These are phyloP conservation scores for Hymenoscyphus fraxineus DNA, from an alignment of 2,329 filamentous ascomycete species.

Conservation along the genomic window DNA sequence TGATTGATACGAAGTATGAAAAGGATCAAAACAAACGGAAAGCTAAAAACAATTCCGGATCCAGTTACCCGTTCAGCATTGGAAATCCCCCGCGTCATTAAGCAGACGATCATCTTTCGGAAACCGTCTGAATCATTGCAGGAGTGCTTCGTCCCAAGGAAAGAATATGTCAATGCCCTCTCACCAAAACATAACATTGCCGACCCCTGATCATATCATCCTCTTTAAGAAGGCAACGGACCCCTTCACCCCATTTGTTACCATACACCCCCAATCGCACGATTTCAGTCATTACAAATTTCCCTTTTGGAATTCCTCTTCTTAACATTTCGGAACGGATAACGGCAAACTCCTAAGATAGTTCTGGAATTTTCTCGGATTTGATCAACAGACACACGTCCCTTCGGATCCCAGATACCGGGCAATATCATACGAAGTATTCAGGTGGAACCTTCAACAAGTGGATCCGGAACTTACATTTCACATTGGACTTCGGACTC, in stretches of 20 bases:
- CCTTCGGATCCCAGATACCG: not conserved
- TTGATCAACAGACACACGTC: not conserved
- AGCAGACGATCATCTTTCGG: not conserved
- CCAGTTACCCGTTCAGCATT: not conserved
- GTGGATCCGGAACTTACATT: not conserved
- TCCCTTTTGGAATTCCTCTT: not conserved
- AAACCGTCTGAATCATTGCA: not conserved
- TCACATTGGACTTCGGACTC: not conserved
- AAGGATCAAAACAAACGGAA: not conserved
- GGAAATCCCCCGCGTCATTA: not conserved
- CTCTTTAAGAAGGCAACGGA: not conserved
- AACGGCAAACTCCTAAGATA: not conserved
- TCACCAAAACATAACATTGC: not conserved
- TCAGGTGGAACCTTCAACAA: not conserved
- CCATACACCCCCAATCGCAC: not conserved
- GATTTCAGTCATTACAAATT: not conserved
- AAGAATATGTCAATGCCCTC: not conserved
- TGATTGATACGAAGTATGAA: not conserved
- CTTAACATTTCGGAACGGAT: not conserved
- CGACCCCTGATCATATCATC: not conserved
- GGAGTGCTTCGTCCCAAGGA: not conserved
- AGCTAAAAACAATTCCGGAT: not conserved
- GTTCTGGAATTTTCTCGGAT: not conserved
- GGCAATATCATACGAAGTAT: not conserved
- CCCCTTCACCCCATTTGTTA: not conserved